These are phyloP conservation scores for Stentor roeselii DNA, from an alignment of 73 alveolate genomes.

Conservation along the genomic window DNA sequence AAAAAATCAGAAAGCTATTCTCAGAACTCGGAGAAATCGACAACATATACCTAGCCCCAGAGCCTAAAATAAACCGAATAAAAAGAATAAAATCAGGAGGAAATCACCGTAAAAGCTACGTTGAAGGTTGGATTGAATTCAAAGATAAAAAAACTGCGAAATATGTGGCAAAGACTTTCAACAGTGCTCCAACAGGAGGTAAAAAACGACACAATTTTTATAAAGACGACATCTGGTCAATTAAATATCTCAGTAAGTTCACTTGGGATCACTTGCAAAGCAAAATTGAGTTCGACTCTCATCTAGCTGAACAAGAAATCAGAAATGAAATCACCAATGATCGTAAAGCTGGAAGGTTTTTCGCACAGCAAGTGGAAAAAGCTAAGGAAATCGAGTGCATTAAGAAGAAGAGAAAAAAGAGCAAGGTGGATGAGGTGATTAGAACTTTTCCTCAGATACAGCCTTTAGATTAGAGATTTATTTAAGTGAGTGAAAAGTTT, in stretches of 20 bases:
- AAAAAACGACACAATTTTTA: conserved; percentile 66
- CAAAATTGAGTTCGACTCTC: conserved; percentile 31
- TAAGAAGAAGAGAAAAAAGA: conserved; percentile 8
- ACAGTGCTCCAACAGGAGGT: conserved; percentile 88
- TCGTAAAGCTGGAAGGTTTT: background rate
- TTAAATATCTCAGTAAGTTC: conserved; percentile 88
- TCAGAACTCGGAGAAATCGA: conserved; percentile 51
- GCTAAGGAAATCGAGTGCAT: conserved; percentile 12
- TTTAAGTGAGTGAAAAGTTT: too few species aligned
- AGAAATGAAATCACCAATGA: conserved; percentile 2
- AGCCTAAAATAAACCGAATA: conserved; percentile 25
- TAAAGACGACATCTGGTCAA: conserved; percentile 93
- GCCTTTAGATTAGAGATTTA: background rate
- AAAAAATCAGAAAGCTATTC: conserved; percentile 44
- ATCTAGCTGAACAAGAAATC: conserved; percentile 17
- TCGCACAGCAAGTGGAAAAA: background rate
- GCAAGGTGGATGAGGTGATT: background rate
- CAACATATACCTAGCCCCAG: conserved; percentile 66
- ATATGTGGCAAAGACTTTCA: conserved; percentile 78
- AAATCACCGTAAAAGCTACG: conserved; percentile 57
- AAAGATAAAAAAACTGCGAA: conserved; percentile 89
- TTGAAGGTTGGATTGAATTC: conserved; percentile 99
- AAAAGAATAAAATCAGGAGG: conserved; percentile 36
- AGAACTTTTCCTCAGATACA: background rate
- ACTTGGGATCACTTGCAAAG: conserved; percentile 94